Evolutionary conservation across 345 rosid species (phyloP).

Genomic region (Acer negundo): DNA sequence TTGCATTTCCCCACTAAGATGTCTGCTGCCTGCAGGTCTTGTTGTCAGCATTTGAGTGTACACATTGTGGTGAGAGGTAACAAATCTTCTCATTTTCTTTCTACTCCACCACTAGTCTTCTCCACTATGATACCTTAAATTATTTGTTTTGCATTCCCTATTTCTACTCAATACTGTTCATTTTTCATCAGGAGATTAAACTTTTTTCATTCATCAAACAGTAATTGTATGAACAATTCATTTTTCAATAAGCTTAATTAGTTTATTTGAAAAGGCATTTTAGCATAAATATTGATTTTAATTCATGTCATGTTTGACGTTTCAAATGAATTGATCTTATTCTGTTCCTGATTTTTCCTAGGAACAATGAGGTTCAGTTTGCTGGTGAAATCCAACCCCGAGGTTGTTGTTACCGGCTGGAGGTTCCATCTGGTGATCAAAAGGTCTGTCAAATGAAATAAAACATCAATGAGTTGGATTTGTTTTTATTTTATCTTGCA

Average conservation of each 20-base stretch:
- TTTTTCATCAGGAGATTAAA: not conserved
- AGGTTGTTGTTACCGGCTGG: conserved; percentile 66
- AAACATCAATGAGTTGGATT: not conserved
- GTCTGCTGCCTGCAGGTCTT: conserved; percentile 56
- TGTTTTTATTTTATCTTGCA: conserved; percentile 4
- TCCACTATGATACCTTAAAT: not conserved
- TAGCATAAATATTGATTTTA: not conserved
- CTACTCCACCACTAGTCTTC: too few relatives aligned
- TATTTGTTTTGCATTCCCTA: not conserved
- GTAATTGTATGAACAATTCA: not conserved
- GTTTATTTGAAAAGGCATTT: not conserved
- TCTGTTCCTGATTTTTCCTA: conserved; percentile 17
- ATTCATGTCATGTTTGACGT: not conserved
- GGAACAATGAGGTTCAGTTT: conserved; percentile 97
- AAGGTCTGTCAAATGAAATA: conserved; percentile 40
- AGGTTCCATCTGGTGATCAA: conserved; percentile 60
- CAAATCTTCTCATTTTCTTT: not conserved
- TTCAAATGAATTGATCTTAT: not conserved
- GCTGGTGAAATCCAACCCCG: conserved; percentile 89
- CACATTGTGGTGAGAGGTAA: conserved; percentile 91
- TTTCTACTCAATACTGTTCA: not conserved
- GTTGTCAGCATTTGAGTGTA: conserved; percentile 89
- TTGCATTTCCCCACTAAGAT: not conserved
- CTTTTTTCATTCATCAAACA: not conserved
- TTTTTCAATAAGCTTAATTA: not conserved